Percentiles rank a stretch among this genome's conserved stretches.
These are phyloP conservation scores for Aurifilum marmelostoma DNA, from an alignment of 2,329 filamentous ascomycete genomes.

Conservation along the genomic window DNA sequence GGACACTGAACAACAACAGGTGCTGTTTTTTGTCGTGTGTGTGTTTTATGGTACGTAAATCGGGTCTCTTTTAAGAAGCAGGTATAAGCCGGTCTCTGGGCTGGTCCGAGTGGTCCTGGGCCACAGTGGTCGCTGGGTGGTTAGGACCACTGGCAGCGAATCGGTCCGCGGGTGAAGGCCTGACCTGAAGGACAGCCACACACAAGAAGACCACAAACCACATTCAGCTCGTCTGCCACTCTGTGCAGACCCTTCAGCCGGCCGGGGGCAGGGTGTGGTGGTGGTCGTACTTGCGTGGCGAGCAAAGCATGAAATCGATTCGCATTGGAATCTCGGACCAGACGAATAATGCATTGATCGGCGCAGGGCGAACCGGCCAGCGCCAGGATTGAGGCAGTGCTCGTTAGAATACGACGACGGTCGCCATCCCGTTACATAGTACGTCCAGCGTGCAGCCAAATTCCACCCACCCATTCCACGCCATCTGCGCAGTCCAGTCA, in stretches of 20 bases:
- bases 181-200: background rate
- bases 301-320: constrained; percentile 20
- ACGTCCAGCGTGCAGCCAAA: background rate
- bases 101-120: background rate
- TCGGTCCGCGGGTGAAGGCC: background rate
- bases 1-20: background rate
- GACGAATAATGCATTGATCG: constrained; percentile 27
- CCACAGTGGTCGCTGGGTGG: background rate
- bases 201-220: background rate
- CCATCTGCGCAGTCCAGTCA: background rate
- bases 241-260: background rate
- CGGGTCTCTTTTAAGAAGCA: background rate
- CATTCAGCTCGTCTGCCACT: background rate
- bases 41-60: background rate
- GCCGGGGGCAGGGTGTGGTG: too few species aligned
- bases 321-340: constrained; percentile 10
- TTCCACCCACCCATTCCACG: background rate
- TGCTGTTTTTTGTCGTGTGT: background rate
- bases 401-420: constrained; percentile 1
- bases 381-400: constrained; percentile 25
- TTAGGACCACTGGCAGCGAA: constrained; percentile 2
- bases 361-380: constrained; percentile 15
- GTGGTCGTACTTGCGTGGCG: constrained; percentile 6
- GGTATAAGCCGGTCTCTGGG: background rate
- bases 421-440: background rate